Evolutionary conservation across 192 early-diverging fungal genomes (phyloP).

Genomic region (Thamnidium elegans): DNA sequence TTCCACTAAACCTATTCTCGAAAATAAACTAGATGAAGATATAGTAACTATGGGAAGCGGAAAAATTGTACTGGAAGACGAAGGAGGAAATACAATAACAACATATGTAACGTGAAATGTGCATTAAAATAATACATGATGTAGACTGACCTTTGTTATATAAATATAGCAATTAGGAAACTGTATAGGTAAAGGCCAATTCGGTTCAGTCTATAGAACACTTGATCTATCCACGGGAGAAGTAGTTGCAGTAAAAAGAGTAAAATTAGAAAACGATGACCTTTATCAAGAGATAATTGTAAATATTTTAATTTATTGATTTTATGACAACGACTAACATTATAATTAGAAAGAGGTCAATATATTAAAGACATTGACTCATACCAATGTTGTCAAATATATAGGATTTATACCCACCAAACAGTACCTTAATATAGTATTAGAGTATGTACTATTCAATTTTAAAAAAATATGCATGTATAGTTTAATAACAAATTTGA

Average conservation of each 20-base stretch:
- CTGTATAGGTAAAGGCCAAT: slow-evolving; percentile 87
- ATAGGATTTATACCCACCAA: slow-evolving; percentile 74
- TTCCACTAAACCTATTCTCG: not conserved
- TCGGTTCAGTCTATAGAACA: slow-evolving; percentile 85
- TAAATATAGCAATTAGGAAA: slow-evolving; percentile 71
- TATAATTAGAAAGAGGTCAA: slow-evolving; percentile 66
- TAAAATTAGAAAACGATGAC: slow-evolving; percentile 69
- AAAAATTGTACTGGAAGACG: slow-evolving; percentile 2
- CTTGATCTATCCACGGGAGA: slow-evolving; percentile 76
- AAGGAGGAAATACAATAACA: not conserved
- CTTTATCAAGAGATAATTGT: slow-evolving; percentile 71
- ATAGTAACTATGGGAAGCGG: too few relatives aligned
- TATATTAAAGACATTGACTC: slow-evolving; percentile 75
- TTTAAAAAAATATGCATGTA: too few relatives aligned
- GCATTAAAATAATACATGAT: slow-evolving; percentile 21
- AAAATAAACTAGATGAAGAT: too few relatives aligned
- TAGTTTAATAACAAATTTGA: too few relatives aligned
- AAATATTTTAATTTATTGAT: too few relatives aligned
- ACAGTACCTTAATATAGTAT: slow-evolving; percentile 75
- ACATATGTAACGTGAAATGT: not conserved
- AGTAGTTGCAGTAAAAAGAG: slow-evolving; percentile 86
- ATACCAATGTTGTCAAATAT: slow-evolving; percentile 84
- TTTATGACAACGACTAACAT: too few relatives aligned
- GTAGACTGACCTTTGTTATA: slow-evolving; percentile 11
- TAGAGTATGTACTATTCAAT: slow-evolving; percentile 45